These are phyloP conservation scores for Tubosaeta sp. DNA, from an alignment of 768 basidiomycete genomes.

Conservation along the genomic window DNA sequence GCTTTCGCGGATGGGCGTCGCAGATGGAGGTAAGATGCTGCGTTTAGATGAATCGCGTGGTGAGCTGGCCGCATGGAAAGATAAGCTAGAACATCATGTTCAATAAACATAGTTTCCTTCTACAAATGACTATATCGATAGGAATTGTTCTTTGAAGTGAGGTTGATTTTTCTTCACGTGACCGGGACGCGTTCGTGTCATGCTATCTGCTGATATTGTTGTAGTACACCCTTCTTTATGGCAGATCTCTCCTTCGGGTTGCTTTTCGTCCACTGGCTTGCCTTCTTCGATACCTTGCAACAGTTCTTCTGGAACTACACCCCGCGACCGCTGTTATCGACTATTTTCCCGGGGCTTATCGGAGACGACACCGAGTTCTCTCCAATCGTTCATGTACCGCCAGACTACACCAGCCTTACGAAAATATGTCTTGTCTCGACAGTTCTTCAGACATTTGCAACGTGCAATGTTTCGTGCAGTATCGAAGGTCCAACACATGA, in stretches of 20 bases:
- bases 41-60: conserved; percentile 50
- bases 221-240: conserved; percentile 1
- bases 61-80: conserved; percentile 40
- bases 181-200: conserved; percentile 12
- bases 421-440: conserved; percentile 7
- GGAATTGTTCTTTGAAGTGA: neutral
- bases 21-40: conserved; percentile 38
- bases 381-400: neutral
- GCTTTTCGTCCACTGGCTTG: conserved; percentile 13
- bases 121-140: neutral
- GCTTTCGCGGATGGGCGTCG: conserved; percentile 19
- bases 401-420: neutral
- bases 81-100: conserved; percentile 8
- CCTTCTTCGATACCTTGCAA: conserved; percentile 12
- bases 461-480: conserved; percentile 3
- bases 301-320: conserved; percentile 5
- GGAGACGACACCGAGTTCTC: neutral
- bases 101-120: conserved; percentile 2
- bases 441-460: neutral
- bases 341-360: conserved; percentile 4
- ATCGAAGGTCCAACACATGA: neutral
- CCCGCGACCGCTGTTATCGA: conserved; percentile 10
- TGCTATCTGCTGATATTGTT: too few relatives aligned
- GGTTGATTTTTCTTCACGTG: conserved; percentile 17
- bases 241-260: conserved; percentile 1